Percentiles rank a stretch among this genome's conserved stretches.
Evolutionary conservation across 345 rosid genomes (phyloP).

Genomic region (Gossypioides kirkii): DNA sequence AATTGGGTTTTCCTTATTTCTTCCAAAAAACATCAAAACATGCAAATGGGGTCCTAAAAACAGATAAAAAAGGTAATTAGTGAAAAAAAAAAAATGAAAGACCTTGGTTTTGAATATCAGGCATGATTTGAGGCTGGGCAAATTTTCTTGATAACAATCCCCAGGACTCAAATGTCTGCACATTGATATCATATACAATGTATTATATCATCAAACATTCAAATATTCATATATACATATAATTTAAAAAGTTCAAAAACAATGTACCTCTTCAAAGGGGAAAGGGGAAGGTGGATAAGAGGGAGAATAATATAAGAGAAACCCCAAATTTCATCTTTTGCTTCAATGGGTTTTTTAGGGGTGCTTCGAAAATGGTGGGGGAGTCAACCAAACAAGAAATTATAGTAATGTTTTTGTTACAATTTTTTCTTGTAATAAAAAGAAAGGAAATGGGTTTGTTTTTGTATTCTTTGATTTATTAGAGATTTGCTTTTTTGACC

Average conservation of each 20-base stretch:
- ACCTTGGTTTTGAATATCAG: slow-evolving; percentile 31
- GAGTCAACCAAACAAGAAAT: not conserved
- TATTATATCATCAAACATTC: not conserved
- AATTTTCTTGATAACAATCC: slow-evolving; percentile 11
- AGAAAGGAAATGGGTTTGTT: not conserved
- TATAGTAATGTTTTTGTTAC: not conserved
- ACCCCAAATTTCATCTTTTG: slow-evolving; percentile 12
- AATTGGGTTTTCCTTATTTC: too few relatives aligned
- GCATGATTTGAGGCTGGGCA: slow-evolving; percentile 33
- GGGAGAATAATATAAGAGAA: slow-evolving; percentile 18
- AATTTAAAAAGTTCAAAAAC: not conserved
- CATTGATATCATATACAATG: not conserved
- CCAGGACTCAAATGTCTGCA: slow-evolving; percentile 35
- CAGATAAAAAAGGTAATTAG: not conserved
- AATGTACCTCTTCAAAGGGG: slow-evolving; percentile 45
- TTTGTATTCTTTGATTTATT: not conserved
- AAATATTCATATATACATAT: not conserved
- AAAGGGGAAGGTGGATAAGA: slow-evolving; percentile 8
- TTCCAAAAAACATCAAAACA: not conserved
- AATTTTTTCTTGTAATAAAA: too few relatives aligned
- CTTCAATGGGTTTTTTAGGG: not conserved
- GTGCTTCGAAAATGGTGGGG: slow-evolving; percentile 19
- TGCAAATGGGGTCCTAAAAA: not conserved
- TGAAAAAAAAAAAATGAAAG: not conserved
- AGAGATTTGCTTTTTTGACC: not conserved